Evolutionary conservation across 345 rosid genomes (phyloP), one percentile per base, ranked within the genome.

Genomic region (Abelmoschus esculentus): DNA sequence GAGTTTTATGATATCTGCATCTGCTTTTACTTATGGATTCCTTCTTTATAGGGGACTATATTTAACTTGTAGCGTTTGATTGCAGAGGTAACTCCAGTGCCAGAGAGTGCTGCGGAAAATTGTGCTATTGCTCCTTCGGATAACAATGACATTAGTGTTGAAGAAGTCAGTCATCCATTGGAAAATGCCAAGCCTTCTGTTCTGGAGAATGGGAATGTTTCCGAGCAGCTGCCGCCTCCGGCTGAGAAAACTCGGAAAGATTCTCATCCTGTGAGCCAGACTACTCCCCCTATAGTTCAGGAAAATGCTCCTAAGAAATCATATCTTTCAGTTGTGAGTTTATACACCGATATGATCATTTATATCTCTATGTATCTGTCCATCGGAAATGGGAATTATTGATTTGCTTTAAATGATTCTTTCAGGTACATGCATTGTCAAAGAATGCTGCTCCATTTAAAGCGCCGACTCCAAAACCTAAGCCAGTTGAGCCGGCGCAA

Each of bases 291-390:
- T 60, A 68, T 19, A 44, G 58, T 47, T 40, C 78, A 70, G 76
- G 82, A 77, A 29, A 84, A 82, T 73, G 72, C 80, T 70, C 77
- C 81, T 6, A 87, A 81, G 74, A 85, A 77, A 79, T 81, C 92
- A 1, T 88, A 72, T 83, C 87, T 86, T 72, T 80, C 90, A 75
- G 70, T 87, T 28, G 92, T 87, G 72, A 79, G 92, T 75, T 62
- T 22, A 7, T 63, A 15, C 6, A 50, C 17, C 17, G 26, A 22
- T 22, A 22, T 31, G 5, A 62, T 47, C 52, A 18, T 62, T 11
- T 62, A 36, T 18, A 62, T 18, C 7, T 46, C 46, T 22, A n/a
- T n/a, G 3, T 63, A 53, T n/a, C n/a, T n/a, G n/a, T n/a, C n/a
- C n/a, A n/a, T 53, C 9, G 15, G 11, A 15, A 22, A 15, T 8